Evolutionary conservation across 495 filamentous ascomycete species (phyloP).

Genomic region (Pyrenopolyporus hunteri): DNA sequence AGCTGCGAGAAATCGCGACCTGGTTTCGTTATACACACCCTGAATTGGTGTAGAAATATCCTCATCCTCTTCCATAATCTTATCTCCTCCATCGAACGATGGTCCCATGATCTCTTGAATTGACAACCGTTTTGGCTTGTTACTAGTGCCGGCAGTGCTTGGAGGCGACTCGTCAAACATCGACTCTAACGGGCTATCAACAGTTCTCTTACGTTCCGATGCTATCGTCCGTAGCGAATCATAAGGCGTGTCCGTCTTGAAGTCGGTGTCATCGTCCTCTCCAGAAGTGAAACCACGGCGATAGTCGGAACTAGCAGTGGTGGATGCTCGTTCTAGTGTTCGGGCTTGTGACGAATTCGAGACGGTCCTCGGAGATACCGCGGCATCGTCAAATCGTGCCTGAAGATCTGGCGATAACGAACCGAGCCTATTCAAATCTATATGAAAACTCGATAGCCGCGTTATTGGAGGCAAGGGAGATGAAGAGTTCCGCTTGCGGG

Average conservation of each 20-base stretch:
- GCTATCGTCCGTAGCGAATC: constrained; percentile 87
- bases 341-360: constrained; percentile 45
- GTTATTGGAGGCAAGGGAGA: constrained; percentile 63
- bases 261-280: constrained; percentile 86
- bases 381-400: constrained; percentile 25
- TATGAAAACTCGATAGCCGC: constrained; percentile 62
- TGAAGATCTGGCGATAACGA: constrained; percentile 42
- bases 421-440: constrained; percentile 57
- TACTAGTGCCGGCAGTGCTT: constrained; percentile 51
- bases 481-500: constrained; percentile 55
- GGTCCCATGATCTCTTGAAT: constrained; percentile 60
- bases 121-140: constrained; percentile 62
- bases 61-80: constrained; percentile 72
- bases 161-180: constrained; percentile 84
- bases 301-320: constrained; percentile 83
- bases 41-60: constrained; percentile 63
- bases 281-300: constrained; percentile 73
- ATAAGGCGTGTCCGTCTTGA: constrained; percentile 87
- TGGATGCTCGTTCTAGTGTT: constrained; percentile 78
- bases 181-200: constrained; percentile 72
- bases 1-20: constrained; percentile 32
- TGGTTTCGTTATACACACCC: constrained; percentile 32
- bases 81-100: constrained; percentile 56
- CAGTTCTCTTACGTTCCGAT: constrained; percentile 62
- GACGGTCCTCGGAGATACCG: constrained; percentile 42